Evolutionary conservation across 2,329 filamentous ascomycete species (phyloP).

Genomic region (Penicillium sp.): DNA sequence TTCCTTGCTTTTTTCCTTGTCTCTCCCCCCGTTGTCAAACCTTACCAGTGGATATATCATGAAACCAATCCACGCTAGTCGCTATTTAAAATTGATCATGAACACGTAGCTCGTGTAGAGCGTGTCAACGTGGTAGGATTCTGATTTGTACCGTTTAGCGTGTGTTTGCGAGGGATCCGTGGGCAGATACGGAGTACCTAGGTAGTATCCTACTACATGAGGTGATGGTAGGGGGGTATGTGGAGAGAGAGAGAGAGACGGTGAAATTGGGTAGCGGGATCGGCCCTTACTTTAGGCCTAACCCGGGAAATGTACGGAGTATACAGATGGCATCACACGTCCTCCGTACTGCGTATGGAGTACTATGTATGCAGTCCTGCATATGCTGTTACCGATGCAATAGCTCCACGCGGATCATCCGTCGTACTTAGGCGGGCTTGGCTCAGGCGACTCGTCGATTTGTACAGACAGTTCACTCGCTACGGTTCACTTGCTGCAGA

Average conservation of each 20-base stretch:
- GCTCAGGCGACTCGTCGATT: constrained; percentile 19
- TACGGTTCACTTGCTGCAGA: constrained; percentile 10
- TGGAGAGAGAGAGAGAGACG: background rate
- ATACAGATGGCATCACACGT: background rate
- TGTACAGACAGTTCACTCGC: constrained; percentile 8
- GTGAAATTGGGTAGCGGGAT: constrained; percentile 12
- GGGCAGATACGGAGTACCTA: background rate
- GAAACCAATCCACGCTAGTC: constrained; percentile 8
- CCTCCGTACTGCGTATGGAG: background rate
- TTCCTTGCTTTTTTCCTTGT: background rate
- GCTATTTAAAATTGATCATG: constrained; percentile 6
- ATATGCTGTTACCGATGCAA: constrained; percentile 3
- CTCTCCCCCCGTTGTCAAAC: background rate
- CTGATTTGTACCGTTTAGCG: constrained; percentile 1
- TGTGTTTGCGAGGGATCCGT: background rate
- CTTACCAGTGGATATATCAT: background rate
- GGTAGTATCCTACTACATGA: background rate
- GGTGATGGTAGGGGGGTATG: background rate
- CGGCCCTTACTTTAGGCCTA: constrained; percentile 5
- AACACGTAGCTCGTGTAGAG: constrained; percentile 19
- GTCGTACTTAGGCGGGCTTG: constrained; percentile 9
- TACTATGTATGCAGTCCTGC: background rate
- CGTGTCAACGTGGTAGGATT: constrained; percentile 7
- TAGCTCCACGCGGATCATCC: constrained; percentile 19
- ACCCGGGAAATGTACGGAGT: background rate